Evolutionary conservation across 2,329 filamentous ascomycete genomes (phyloP), one percentile per base, ranked within the genome.

Genomic region (Beauveria medogensis): DNA sequence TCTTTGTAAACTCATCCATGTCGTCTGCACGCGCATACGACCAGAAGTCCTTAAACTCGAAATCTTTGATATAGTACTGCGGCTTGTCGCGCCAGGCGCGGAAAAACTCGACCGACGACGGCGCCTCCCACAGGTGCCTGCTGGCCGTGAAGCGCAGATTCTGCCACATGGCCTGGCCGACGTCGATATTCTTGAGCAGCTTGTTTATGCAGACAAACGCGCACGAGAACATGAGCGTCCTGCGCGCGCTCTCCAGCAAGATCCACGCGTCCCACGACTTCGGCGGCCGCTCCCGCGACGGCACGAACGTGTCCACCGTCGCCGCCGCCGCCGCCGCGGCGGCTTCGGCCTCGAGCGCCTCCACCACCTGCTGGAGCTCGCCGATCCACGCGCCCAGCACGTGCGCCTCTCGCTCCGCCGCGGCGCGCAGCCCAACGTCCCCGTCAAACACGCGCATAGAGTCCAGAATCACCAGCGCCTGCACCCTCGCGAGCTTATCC

Each of bases 221-320:
- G 46, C 69, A 67, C 0, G 69, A 64, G 61, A 73, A 70, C 60
- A 78, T 62, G 14, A 71, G 65, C 0, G 75, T 78, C 44, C 76
- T 71, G 18, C 77, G 70, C 7, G 72, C 67, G 61, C 74, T 76
- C 67, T 79, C 77, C 4, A 74, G 67, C 16, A 80, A 70, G 10
- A 79, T 61, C 77, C 77, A 80, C 16, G 67, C 75, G 69, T 79
- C 76, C 77, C 77, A 80, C 28, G 67, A 74, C 56, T 72, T 67
- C 1, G 77, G 77, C 24, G 73, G 71, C 28, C 66, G 67, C 3
- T 73, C 70, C 37, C 70, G 68, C 40, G 69, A 61, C 8, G 56
- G 56, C 30, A 34, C 30, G 37, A 18, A 59, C 52, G 61, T 64
- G 12, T 18, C 41, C 53, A 8, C 55, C 43, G 16, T 4, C 26